A percentile compares a stretch with the other conserved stretches of the same genome.
These are phyloP conservation scores for Plantago elongata DNA, from an alignment of 257 asterid genomes.

Conservation along the genomic window DNA sequence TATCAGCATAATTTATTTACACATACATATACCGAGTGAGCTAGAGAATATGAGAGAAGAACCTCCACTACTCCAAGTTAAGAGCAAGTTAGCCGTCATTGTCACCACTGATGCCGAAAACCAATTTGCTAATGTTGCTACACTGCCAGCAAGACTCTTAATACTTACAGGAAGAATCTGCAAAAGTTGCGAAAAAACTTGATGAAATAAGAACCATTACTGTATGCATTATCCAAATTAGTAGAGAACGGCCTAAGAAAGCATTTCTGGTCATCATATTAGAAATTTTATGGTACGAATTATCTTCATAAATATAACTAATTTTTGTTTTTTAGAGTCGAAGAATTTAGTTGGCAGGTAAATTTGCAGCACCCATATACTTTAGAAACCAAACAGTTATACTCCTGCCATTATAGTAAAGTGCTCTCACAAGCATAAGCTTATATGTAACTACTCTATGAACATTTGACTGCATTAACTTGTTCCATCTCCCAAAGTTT, in stretches of 20 bases:
- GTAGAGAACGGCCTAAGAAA: background rate
- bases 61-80: slow-evolving; percentile 93
- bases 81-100: slow-evolving; percentile 74
- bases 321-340: too few relatives aligned
- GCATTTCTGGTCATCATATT: background rate
- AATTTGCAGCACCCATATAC: too few relatives aligned
- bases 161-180: slow-evolving; percentile 90
- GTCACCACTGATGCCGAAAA: slow-evolving; percentile 65
- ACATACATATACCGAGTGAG: background rate
- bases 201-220: background rate
- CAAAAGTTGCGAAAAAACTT: slow-evolving; percentile 16
- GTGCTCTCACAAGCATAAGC: too few relatives aligned
- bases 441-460: too few relatives aligned
- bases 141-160: slow-evolving; percentile 91
- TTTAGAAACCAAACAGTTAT: too few relatives aligned
- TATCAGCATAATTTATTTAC: background rate
- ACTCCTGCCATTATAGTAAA: too few relatives aligned
- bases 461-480: too few relatives aligned
- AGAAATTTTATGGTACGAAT: background rate
- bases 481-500: too few relatives aligned
- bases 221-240: background rate
- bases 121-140: slow-evolving; percentile 86
- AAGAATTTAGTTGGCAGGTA: too few relatives aligned
- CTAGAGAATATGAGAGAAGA: slow-evolving; percentile 29
- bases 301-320: too few relatives aligned